A percentile compares a stretch with the other conserved stretches of the same genome.
phyloP scores from a whole-genome alignment of 345 rosid species.

The Camelina hispida region DNA sequence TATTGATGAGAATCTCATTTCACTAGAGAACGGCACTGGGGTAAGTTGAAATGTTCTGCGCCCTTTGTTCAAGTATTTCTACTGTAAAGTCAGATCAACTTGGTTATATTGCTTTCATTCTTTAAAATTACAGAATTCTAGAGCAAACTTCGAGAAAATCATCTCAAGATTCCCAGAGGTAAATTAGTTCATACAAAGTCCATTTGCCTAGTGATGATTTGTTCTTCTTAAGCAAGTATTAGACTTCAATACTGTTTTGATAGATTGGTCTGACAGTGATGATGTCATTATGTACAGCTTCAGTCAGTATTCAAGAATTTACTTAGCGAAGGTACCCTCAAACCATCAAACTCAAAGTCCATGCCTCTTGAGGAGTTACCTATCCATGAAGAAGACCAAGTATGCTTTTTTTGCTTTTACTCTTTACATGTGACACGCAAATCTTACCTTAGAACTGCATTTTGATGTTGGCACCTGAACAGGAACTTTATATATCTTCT shows the following conservation, averaged over 20 bases:
- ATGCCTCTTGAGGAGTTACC: conserved; percentile 53
- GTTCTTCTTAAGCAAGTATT: conserved; percentile 7
- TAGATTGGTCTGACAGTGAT: conserved; percentile 21
- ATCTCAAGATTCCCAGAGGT: conserved; percentile 70
- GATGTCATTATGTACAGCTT: conserved; percentile 51
- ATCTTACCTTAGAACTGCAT: conserved; percentile 5
- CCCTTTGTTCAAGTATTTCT: conserved; percentile 2
- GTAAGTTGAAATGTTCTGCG: conserved; percentile 44
- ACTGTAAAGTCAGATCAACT: conserved; percentile 4
- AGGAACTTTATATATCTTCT: conserved; percentile 16
- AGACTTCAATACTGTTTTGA: conserved; percentile 9
- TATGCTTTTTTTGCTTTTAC: conserved; percentile 29
- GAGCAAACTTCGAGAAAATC: conserved; percentile 52
- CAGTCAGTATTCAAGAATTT: conserved; percentile 48
- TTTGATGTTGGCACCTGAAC: neutral
- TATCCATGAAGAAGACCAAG: conserved; percentile 50
- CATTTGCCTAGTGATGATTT: conserved; percentile 4
- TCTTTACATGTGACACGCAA: neutral
- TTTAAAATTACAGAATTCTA: conserved; percentile 54
- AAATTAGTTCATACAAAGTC: neutral
- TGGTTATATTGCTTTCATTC: conserved; percentile 17
- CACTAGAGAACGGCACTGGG: conserved; percentile 52
- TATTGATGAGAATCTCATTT: conserved; percentile 52
- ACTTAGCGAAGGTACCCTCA: conserved; percentile 44
- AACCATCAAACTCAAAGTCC: conserved; percentile 42